Conservation (phyloP, 371 early-diverging fungal genomes). For the Rhizomucor pusillus region DNA sequence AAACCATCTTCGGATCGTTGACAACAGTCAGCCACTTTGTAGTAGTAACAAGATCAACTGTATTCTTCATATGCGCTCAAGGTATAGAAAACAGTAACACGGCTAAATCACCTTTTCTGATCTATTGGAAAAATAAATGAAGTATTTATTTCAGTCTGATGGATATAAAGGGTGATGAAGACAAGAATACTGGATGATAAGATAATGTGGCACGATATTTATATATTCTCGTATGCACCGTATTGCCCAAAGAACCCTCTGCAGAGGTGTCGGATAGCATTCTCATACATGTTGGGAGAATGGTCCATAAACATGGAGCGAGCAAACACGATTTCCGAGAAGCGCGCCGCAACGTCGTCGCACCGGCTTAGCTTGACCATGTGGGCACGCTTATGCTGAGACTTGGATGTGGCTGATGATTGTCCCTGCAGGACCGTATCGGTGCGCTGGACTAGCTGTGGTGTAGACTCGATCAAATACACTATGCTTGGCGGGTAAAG, state of each 20-base stretch:
- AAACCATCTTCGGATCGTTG: too few relatives aligned
- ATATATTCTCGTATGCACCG: too few relatives aligned
- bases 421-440: slow-evolving; percentile 8
- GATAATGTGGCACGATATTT: too few relatives aligned
- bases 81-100: too few relatives aligned
- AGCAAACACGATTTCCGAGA: slow-evolving; percentile 67
- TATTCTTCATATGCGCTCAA: too few relatives aligned
- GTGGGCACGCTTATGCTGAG: slow-evolving; percentile 30
- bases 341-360: slow-evolving; percentile 66
- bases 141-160: too few relatives aligned
- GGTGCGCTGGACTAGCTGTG: slow-evolving; percentile 26
- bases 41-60: too few relatives aligned
- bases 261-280: slow-evolving; percentile 25
- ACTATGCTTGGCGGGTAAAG: slow-evolving; percentile 77
- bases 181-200: too few relatives aligned
- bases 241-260: slow-evolving; percentile 23
- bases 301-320: slow-evolving; percentile 76
- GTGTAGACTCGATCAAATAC: slow-evolving; percentile 58
- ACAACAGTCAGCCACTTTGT: too few relatives aligned
- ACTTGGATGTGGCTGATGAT: slow-evolving; percentile 1
- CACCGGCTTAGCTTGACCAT: slow-evolving; percentile 55
- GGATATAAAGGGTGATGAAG: too few relatives aligned
- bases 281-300: slow-evolving; percentile 67
- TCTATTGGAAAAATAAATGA: too few relatives aligned
- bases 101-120: too few relatives aligned